Conservation (phyloP, 306 rosid species). For the Mimosa pudica region DNA sequence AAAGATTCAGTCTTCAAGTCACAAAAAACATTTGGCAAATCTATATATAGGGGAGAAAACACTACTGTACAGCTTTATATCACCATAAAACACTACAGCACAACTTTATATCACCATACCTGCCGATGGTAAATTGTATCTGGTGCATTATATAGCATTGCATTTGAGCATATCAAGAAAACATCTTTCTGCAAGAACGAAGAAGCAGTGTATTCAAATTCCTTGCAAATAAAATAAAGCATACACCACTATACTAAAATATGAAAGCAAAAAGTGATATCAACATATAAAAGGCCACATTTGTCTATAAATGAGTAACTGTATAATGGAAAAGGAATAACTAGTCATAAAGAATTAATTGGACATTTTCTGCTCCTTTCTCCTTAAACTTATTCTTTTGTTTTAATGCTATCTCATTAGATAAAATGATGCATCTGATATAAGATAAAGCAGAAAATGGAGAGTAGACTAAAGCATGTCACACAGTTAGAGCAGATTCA, state of each 20-base stretch:
- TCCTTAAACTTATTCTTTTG: slow-evolving; percentile 7
- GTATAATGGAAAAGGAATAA: background rate
- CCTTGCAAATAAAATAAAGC: slow-evolving; percentile 21
- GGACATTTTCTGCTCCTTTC: slow-evolving; percentile 13
- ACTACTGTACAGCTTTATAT: slow-evolving; percentile 26
- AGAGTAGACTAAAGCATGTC: background rate
- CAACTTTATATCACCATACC: slow-evolving; percentile 52
- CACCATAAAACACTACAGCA: slow-evolving; percentile 24
- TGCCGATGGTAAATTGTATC: slow-evolving; percentile 86
- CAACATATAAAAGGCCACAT: slow-evolving; percentile 3
- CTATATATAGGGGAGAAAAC: slow-evolving; percentile 2
- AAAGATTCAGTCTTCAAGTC: slow-evolving; percentile 26
- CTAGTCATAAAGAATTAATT: slow-evolving; percentile 16
- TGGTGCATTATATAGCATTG: slow-evolving; percentile 81
- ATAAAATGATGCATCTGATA: slow-evolving; percentile 6
- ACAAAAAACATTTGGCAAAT: slow-evolving; percentile 18
- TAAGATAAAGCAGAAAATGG: background rate
- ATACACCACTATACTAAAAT: slow-evolving; percentile 15
- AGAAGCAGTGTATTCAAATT: slow-evolving; percentile 31
- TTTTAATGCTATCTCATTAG: background rate
- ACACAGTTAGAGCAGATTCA: slow-evolving; percentile 12
- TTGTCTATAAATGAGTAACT: slow-evolving; percentile 6
- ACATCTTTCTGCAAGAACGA: slow-evolving; percentile 77
- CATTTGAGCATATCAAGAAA: slow-evolving; percentile 86
- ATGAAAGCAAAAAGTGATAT: background rate